Base-by-base conservation (phyloP, 2,329 filamentous ascomycete species). In the Penicillium sp. region DNA sequence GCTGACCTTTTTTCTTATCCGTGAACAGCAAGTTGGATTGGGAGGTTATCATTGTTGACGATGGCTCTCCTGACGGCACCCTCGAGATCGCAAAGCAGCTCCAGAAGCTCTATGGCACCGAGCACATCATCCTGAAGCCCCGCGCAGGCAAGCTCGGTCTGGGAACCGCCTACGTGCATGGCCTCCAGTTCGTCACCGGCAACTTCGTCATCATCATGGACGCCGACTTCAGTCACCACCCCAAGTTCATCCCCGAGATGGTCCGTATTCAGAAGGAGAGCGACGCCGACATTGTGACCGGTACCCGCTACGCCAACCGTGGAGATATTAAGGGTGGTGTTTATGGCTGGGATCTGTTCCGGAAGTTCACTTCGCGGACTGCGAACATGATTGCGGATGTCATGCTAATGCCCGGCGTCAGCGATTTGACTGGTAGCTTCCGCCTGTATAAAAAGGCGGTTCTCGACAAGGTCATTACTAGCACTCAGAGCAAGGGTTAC, bases 171-270 rank as follows among this genome's bases (percentile, higher is more conserved):
- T 98, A 98, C 79, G 91, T 97, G 39, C 93, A 97, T 78, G 93
- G 93, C 52, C 84, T 99, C 59, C 86, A 96, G 75, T 98, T 90
- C 74, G 89, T 84, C 24, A 92, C 87, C 22, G 95, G 95, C 69
- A 97, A 96, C 84, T 98, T 87, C 73, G 91, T 99, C 74, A 91
- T 99, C 82, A 99, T 99, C 84, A 99, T 99, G 95, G 95, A 99
- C 81, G 95, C 96, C 78, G 95, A 99, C 80, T 99, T 99, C 84
- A 91, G 87, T 68, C 95, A 99, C 81, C 95, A 99, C 82, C 95
- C 95, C 73, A 99, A 98, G 80, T 99, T 98, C 85, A 96, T 99
- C 78, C 88, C 93, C 53, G 83, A 88, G 72, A 98, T 99, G 91
- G 91, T 99, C 69, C 84, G 84, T 58, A 84, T 87, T 65, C 95